Evolutionary conservation across 805 yeast genomes (phyloP), one percentile per base, ranked within the genome.

Genomic region (Wickerhamiella australiensis): DNA sequence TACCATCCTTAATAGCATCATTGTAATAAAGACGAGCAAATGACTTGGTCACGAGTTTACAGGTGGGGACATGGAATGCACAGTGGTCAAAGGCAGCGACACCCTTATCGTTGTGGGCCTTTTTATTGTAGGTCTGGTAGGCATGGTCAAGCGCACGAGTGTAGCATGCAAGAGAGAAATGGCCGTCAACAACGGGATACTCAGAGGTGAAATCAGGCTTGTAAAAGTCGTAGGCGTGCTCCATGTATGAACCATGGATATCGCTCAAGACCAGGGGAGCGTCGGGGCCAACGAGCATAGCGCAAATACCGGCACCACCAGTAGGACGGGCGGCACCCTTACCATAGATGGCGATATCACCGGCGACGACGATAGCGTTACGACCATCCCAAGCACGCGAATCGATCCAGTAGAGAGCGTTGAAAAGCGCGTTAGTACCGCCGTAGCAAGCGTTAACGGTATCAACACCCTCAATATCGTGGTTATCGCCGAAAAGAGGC

Each of bases 241-340:
- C 90, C 94, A 92, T 85, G 75, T 73, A 85, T 20, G 95, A 77
- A 56, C 97, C 97, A 71, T 92, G 85, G 53, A 79, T 77, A 42
- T 82, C 70, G 60, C 92, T 97, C 60, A 92, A 80, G 37, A 85
- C 96, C 58, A 92, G 76, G 57, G 98, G 98, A 37, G 98, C 96
- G 65, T 92, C 95, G 48, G 97, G 95, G 47, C 98, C 98, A 61
- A 92, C 85, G 65, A 84, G 78, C 64, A 92, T 61, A 41, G 98
- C 98, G 53, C 90, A 94, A 44, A 94, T 76, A 65, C 98, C 98
- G 50, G 94, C 96, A 73, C 98, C 98, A 68, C 98, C 98, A 49
- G 98, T 92, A 64, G 98, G 98, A 76, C 98, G 82, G 51, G 98
- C 98, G 35, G 94, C 82, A 66, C 98, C 98, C 71, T 88, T 78